phyloP scores from a whole-genome alignment of 2,329 filamentous ascomycete genomes.

The Amesomyces nigricolor region DNA sequence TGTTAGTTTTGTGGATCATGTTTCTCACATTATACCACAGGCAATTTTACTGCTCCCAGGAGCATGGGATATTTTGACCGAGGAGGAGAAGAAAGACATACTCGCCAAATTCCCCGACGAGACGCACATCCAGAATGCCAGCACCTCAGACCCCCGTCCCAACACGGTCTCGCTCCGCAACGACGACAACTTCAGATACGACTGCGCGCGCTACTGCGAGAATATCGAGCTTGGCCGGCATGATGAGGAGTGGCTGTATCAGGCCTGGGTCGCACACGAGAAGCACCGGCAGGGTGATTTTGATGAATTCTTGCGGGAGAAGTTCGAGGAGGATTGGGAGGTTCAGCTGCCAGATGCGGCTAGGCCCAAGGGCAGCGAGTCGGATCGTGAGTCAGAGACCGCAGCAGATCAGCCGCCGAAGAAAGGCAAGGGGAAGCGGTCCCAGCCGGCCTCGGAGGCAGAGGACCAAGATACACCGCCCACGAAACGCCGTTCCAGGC shows the following conservation, averaged over 20 bases:
- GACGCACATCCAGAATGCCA: slow-evolving; percentile 30
- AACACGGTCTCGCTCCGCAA: slow-evolving; percentile 34
- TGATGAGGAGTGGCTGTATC: slow-evolving; percentile 47
- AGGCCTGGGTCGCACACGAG: slow-evolving; percentile 48
- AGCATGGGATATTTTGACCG: slow-evolving; percentile 36
- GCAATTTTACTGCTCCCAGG: slow-evolving; percentile 33
- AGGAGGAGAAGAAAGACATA: slow-evolving; percentile 32
- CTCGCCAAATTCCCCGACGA: slow-evolving; percentile 35
- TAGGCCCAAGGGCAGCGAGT: slow-evolving; percentile 17
- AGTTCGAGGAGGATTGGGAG: slow-evolving; percentile 46
- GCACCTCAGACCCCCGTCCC: slow-evolving; percentile 32
- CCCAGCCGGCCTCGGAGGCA: neutral
- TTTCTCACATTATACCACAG: slow-evolving; percentile 23
- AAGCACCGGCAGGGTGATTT: slow-evolving; percentile 46
- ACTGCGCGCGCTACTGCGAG: slow-evolving; percentile 38
- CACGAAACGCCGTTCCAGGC: too few relatives aligned
- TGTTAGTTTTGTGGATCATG: too few relatives aligned
- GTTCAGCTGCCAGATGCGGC: slow-evolving; percentile 36
- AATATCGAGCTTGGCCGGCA: slow-evolving; percentile 44
- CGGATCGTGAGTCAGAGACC: neutral
- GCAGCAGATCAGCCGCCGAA: too few relatives aligned
- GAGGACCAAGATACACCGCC: neutral
- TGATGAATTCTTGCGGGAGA: slow-evolving; percentile 40
- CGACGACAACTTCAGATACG: slow-evolving; percentile 40
- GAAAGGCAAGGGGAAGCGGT: neutral